Evolutionary conservation across 2,329 filamentous ascomycete species (phyloP), one percentile per base, ranked within the genome.

Genomic region (Beauveria caledonica): DNA sequence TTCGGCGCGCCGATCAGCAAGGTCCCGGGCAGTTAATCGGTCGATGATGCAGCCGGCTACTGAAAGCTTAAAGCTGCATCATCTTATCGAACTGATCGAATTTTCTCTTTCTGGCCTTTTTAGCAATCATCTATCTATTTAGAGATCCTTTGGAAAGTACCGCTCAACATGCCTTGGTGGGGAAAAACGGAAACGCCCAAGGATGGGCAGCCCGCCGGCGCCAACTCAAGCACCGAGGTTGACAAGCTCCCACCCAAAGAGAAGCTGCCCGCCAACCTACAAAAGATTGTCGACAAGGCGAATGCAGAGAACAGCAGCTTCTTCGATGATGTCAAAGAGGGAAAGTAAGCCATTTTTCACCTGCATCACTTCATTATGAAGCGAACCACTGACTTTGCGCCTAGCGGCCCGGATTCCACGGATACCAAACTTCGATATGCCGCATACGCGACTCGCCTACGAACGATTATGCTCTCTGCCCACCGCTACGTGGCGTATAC

Each of bases 401-500:
- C 19, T 70, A 75, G 73, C 58, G 72, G 66, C 15, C 81, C 86
- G 60, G 88, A 95, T 67, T 89, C 91, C 5, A 97, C 91, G 62
- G 90, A 97, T 59, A 89, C 86, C 66, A 87, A 86, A 66, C 78
- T 96, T 69, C 89, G 94, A 69, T 99, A 97, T 76, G 93, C 92
- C 61, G 94, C 89, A 66, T 99, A 99, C 76, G 90, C 91, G 52
- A 86, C 87, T 62, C 87, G 94, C 53, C 77, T 94, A 64, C 86
- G 90, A 63, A 96, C 92, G 8, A 89, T 97, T 66, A 85, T 99
- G 69, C 79, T 92, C 66, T 91, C 89, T 17, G 92, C 92, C 4
- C 94, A 97, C 70, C 87, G 94, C 69, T 99, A 99, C 70, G 92
- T 99, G 53, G 94, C 94, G 60, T 99, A 99, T 73, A 97, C 94